phyloP scores from a whole-genome alignment of 1,139 yeast genomes.

The Hemisphaericaspora subhashii region DNA sequence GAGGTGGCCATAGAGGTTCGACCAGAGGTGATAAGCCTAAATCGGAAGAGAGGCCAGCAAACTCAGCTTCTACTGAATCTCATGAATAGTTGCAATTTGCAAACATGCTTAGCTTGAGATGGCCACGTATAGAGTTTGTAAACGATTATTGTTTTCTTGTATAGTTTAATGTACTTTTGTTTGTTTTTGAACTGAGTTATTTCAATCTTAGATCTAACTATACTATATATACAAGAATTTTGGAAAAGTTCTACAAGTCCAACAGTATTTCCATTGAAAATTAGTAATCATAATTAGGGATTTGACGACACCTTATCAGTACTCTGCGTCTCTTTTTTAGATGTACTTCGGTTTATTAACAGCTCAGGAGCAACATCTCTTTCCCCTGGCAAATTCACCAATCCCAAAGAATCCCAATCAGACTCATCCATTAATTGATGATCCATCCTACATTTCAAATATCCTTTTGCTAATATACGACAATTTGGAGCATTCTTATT shows the following conservation, averaged over 20 bases:
- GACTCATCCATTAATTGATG: slow-evolving; percentile 81
- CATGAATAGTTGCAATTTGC: too few species aligned
- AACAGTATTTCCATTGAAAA: not conserved
- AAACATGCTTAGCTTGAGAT: too few species aligned
- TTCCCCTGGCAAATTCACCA: slow-evolving; percentile 57
- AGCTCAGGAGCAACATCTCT: slow-evolving; percentile 9
- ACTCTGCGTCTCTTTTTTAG: slow-evolving; percentile 11
- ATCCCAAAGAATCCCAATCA: slow-evolving; percentile 80
- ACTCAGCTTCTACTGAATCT: too few species aligned
- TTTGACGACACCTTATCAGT: not conserved
- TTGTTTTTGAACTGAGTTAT: too few species aligned
- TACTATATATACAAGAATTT: not conserved
- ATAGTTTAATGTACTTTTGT: not conserved
- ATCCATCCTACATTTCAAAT: slow-evolving; percentile 87
- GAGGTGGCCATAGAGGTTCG: slow-evolving; percentile 9
- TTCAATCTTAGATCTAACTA: not conserved
- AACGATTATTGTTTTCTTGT: too few species aligned
- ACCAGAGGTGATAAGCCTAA: slow-evolving; percentile 7
- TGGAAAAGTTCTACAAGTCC: not conserved
- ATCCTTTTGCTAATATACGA: slow-evolving; percentile 75
- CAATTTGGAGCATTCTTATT: slow-evolving; percentile 91
- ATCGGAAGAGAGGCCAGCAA: not conserved
- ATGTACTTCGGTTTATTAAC: slow-evolving; percentile 34
- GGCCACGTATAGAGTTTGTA: too few species aligned
- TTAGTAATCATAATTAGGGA: not conserved